Evolutionary conservation across 345 rosid genomes (phyloP), one percentile per base, ranked within the genome.

Genomic region (Eucalyptus marginata): DNA sequence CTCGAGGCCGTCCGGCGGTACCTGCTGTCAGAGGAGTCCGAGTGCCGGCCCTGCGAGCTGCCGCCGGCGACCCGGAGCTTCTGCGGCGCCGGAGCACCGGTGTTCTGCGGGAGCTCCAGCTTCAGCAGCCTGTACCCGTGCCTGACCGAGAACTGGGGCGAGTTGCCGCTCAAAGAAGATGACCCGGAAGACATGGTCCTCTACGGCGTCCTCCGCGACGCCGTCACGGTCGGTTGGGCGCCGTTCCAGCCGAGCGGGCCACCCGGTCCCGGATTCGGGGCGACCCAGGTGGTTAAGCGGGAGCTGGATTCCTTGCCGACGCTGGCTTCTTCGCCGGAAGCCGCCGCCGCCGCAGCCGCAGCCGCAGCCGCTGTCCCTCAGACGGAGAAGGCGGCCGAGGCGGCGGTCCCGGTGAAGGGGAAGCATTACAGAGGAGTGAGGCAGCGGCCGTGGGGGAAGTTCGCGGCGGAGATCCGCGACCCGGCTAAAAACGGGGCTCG

Each of bases 371-470:
- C 62, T 22, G 13, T 24, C 62, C 81, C 90, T 5, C 76, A 84
- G 16, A 50, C 89, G 22, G 87, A 87, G 40, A 91, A 24, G 90
- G 86, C 88, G 64, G 79, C 40, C 13, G 87, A 91, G 79, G 90
- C 90, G 87, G 93, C 47, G 89, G 93, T 83, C 7, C 94, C 91
- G 88, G 56, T 89, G 36, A 94, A 92, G 93, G 99, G 96, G 66
- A 97, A 95, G 91, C 99, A 96, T 86, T 98, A 95, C 86, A 93
- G 99, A 86, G 99, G 99, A 25, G 99, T 98, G 66, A 96, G 99
- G 91, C 98, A 94, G 91, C 90, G 99, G 90, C 99, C 99, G 71
- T 98, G 99, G 99, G 99, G 99, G 87, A 98, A 97, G 88, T 98
- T 95, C 89, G 99, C 99, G 33, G 98, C 99, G 49, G 99, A 98